A percentile compares a stretch with the other conserved stretches of the same genome.
These are phyloP conservation scores for Termitomyces sp. DNA, from an alignment of 768 basidiomycete species.

Conservation along the genomic window DNA sequence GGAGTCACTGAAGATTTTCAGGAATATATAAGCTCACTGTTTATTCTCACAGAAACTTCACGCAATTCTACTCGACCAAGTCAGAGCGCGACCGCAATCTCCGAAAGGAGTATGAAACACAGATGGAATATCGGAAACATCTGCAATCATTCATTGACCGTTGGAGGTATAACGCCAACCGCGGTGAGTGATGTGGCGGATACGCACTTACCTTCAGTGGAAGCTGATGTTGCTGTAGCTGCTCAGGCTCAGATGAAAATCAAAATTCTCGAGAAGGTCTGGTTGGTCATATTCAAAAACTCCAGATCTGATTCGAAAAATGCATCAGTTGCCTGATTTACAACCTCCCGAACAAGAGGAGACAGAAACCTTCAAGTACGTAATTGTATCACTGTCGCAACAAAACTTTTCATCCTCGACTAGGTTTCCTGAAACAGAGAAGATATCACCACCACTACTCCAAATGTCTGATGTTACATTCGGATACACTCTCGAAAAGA, in stretches of 20 bases:
- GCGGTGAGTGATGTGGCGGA: slow-evolving; percentile 41
- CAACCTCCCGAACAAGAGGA: slow-evolving; percentile 92
- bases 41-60: slow-evolving; percentile 67
- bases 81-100: slow-evolving; percentile 89
- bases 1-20: slow-evolving; percentile 7
- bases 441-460: slow-evolving; percentile 92
- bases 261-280: slow-evolving; percentile 69
- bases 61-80: slow-evolving; percentile 98
- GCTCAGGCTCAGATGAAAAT: slow-evolving; percentile 82
- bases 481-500: slow-evolving; percentile 74
- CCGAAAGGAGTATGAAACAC: slow-evolving; percentile 92
- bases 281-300: background rate
- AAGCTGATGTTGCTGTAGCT: slow-evolving; percentile 38
- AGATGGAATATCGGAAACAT: slow-evolving; percentile 93
- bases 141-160: slow-evolving; percentile 97
- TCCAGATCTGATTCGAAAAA: background rate
- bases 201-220: background rate
- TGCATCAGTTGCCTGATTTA: slow-evolving; percentile 74
- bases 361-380: slow-evolving; percentile 84
- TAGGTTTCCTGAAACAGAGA: slow-evolving; percentile 94
- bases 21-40: background rate
- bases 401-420: background rate
- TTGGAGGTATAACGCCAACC: slow-evolving; percentile 97
- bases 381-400: background rate
- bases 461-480: slow-evolving; percentile 91